A percentile compares a stretch with the other conserved stretches of the same genome.
Conservation (phyloP, 805 yeast genomes). For the Metschnikowia gelsemii region DNA sequence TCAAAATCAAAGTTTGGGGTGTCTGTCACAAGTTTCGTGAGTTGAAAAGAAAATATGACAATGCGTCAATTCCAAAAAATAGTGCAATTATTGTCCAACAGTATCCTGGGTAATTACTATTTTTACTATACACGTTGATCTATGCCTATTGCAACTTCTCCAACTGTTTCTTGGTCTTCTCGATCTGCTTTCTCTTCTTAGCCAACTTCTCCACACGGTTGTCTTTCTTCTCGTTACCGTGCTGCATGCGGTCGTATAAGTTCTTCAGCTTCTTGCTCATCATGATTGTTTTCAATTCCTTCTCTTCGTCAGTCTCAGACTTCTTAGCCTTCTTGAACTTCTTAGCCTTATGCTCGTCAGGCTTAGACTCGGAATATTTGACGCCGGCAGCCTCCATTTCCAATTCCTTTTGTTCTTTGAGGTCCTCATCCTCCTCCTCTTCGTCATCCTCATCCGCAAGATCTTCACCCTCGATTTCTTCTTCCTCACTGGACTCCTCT, state of each 20-base stretch:
- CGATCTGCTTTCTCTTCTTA: slow-evolving; percentile 68
- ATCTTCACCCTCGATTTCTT: slow-evolving; percentile 50
- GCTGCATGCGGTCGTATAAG: slow-evolving; percentile 91
- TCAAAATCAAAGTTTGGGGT: no score
- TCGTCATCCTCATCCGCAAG: slow-evolving; percentile 41
- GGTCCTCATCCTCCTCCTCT: slow-evolving; percentile 57
- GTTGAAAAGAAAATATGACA: no score
- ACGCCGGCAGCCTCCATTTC: slow-evolving; percentile 82
- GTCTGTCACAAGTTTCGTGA: no score
- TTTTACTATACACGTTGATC: slow-evolving; percentile 4
- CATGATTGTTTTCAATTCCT: slow-evolving; percentile 92
- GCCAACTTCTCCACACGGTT: slow-evolving; percentile 65
- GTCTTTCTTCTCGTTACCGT: slow-evolving; percentile 82
- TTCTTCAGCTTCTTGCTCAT: slow-evolving; percentile 96
- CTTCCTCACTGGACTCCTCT: slow-evolving; percentile 46
- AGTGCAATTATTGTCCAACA: no score
- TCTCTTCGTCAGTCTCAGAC: slow-evolving; percentile 55
- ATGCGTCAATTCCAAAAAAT: no score
- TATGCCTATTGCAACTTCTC: slow-evolving; percentile 11
- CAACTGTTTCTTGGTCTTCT: slow-evolving; percentile 54
- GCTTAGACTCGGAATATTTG: slow-evolving; percentile 58
- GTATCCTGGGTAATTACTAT: neutral
- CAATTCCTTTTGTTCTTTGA: slow-evolving; percentile 81
- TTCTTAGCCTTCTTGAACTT: slow-evolving; percentile 32
- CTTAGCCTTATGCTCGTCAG: slow-evolving; percentile 17